Evolutionary conservation across 257 asterid species (phyloP).

Genomic region (Thymus mandschuricus): DNA sequence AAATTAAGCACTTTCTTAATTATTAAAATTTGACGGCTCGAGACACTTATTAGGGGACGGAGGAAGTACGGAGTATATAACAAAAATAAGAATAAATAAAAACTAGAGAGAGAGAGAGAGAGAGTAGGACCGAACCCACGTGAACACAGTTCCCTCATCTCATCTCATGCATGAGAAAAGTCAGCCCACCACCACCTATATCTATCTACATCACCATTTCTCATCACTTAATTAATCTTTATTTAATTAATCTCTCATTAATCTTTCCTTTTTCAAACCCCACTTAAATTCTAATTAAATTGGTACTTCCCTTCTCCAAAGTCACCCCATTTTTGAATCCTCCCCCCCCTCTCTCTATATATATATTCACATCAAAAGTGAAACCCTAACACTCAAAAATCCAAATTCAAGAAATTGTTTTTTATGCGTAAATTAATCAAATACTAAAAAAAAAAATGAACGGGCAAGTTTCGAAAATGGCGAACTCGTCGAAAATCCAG

Average conservation of each 20-base stretch:
- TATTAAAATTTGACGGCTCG: too few relatives aligned
- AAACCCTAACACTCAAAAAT: not conserved
- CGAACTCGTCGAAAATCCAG: conserved; percentile 29
- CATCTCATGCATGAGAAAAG: conserved; percentile 52
- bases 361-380: not conserved
- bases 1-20: too few relatives aligned
- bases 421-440: not conserved
- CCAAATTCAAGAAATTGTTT: conserved; percentile 15
- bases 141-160: conserved; percentile 49
- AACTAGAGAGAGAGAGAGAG: conserved; percentile 24
- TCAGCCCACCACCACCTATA: conserved; percentile 51
- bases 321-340: conserved; percentile 16
- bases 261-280: conserved; percentile 34
- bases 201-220: conserved; percentile 30
- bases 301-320: conserved; percentile 19
- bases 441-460: conserved; percentile 29
- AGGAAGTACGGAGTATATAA: too few relatives aligned
- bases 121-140: conserved; percentile 87
- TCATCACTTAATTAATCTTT: not conserved
- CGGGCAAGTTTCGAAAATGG: conserved; percentile 38
- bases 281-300: conserved; percentile 31
- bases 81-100: not conserved
- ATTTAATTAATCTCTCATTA: not conserved
- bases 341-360: conserved; percentile 26
- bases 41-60: too few relatives aligned